Evolutionary conservation across 768 basidiomycete species (phyloP), one percentile per base, ranked within the genome.

Genomic region (Agrocybe pediades): DNA sequence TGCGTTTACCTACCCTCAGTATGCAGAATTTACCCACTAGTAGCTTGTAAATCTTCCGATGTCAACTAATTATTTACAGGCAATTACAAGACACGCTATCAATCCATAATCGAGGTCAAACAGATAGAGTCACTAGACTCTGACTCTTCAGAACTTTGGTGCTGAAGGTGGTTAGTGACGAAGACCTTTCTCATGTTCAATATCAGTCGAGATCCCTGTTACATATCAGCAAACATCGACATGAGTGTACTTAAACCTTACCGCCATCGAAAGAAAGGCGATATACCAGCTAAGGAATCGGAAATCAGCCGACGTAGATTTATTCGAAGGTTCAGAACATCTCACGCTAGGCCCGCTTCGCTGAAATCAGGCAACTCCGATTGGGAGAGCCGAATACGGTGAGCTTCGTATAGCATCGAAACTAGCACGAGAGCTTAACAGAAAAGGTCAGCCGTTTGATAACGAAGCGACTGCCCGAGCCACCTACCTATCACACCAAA

Each of bases 251-350:
- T 2, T 2, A 3, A 9, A 20, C 24, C 55, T 43, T 13, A 56
- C 55, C 9, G 44, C 19, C 13, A 56, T 51, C 17, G 55, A 51
- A 13, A 51, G 9, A 15, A 56, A 15, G 7, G 49, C 44, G 7
- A 51, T 41, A 41, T 48, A 56, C 55, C 55, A 56, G n/a, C 55
- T 56, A 20, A 13, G 9, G 9, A 27, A 46, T 46, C 4, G 23
- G 20, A 13, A 29, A 16, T 8, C 25, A 6, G 5, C n/a, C 6
- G 11, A 36, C 7, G 9, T 13, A 6, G 33, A 41, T 13, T 19
- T 13, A 17, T 21, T 15, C 30, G 8, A 9, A 26, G 13, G 15
- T 5, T 17, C 9, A 25, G 25, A 24, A 26, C 6, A 23, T 25
- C 55, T 24, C n/a, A 56, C 55, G 55, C 39, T 20, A 40, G 47